Conservation (phyloP, 2,329 filamentous ascomycete species). For the Fusarium nematophilum region DNA sequence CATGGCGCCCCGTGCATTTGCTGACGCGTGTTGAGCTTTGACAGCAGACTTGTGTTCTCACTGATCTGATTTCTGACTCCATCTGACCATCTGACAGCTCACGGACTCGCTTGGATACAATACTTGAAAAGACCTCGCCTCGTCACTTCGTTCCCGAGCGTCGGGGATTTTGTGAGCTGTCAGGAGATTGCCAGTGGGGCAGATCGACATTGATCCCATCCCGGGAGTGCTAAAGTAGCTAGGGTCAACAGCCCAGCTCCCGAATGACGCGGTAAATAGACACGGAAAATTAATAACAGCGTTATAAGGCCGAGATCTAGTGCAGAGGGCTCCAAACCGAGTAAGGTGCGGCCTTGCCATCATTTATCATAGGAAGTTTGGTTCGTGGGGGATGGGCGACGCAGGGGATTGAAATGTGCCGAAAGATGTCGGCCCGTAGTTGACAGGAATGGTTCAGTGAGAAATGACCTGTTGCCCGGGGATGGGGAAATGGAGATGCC, state of each 20-base stretch:
- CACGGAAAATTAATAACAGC: neutral
- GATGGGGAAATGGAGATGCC: constrained; percentile 12
- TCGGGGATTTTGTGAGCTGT: constrained; percentile 12
- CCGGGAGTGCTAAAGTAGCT: too few species aligned
- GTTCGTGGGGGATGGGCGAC: too few species aligned
- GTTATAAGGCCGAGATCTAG: constrained; percentile 2
- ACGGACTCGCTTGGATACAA: too few species aligned
- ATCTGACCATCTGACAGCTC: too few species aligned
- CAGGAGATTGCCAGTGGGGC: constrained; percentile 36
- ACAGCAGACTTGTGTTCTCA: neutral
- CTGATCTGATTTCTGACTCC: neutral
- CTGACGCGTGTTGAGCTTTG: neutral
- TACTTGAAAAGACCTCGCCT: too few species aligned
- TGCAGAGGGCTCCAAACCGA: neutral
- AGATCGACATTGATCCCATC: constrained; percentile 31
- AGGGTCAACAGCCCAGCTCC: too few species aligned
- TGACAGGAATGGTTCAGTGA: neutral
- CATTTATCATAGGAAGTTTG: neutral
- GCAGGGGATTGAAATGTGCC: constrained; percentile 1
- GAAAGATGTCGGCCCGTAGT: constrained; percentile 6
- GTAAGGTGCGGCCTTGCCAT: neutral
- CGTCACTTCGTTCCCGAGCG: neutral
- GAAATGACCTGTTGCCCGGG: neutral
- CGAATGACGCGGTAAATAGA: constrained; percentile 10
- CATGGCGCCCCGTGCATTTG: neutral